These are phyloP conservation scores for Fusarium heterosporum DNA, from an alignment of 2,329 filamentous ascomycete species.

Conservation along the genomic window DNA sequence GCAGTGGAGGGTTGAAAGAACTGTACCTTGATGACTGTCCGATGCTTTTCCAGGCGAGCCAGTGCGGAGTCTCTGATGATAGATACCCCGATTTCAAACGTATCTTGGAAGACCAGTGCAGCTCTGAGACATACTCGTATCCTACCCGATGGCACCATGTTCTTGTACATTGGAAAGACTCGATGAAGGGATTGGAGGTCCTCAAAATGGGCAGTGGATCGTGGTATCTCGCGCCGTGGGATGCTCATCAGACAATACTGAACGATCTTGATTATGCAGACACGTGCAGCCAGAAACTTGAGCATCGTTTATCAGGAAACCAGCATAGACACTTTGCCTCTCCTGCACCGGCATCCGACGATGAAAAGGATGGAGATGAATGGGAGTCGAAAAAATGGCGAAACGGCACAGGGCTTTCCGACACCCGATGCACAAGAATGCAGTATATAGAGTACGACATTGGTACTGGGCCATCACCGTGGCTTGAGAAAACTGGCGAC, in stretches of 20 bases:
- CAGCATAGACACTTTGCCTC: background rate
- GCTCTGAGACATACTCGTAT: background rate
- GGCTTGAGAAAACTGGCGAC: background rate
- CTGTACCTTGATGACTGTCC: conserved; percentile 59
- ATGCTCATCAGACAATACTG: background rate
- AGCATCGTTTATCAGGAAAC: background rate
- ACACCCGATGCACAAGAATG: background rate
- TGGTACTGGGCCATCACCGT: background rate
- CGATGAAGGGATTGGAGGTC: conserved; percentile 20
- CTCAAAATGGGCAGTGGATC: conserved; percentile 6
- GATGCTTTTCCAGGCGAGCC: conserved; percentile 44
- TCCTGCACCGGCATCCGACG: background rate
- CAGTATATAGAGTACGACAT: conserved; percentile 20
- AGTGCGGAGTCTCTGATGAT: background rate
- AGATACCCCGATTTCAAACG: conserved; percentile 1
- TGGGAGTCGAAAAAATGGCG: background rate
- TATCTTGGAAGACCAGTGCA: accelerated
- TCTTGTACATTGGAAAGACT: conserved; percentile 12
- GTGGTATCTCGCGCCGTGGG: background rate
- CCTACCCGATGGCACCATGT: conserved; percentile 27
- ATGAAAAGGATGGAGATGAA: accelerated
- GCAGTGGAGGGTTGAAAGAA: conserved; percentile 47
- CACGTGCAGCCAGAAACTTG: background rate
- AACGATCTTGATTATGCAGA: background rate
- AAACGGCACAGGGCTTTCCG: background rate